Base-by-base conservation (phyloP, 1,284 basidiomycete species). In the Calocybe gambosa region DNA sequence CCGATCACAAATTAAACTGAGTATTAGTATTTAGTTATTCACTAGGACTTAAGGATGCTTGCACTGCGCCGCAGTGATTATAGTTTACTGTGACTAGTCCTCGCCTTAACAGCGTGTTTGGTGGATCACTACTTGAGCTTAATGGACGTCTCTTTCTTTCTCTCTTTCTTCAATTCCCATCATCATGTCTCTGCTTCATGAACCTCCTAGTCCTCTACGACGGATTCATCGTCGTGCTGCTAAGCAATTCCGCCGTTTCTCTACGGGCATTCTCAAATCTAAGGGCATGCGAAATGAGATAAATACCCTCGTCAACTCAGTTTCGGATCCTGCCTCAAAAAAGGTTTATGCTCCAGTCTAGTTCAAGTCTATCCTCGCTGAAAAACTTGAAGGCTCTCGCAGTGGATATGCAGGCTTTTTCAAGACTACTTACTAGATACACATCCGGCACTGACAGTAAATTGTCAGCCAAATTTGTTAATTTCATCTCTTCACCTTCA, bases 221-320 rank as follows among this genome's bases (percentile, higher is more conserved):
- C 60, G 61, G 16, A 43, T 55, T 38, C 55, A 36, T 21, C 48
- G 55, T 19, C 60, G 57, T 42, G 45, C 46, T 36, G 28, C 49
- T 18, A 62, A 59, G 44, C 51, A 55, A 42, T 46, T 58, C 26
- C 46, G 47, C 23, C 51, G 54, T 34, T 38, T 50, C 53, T 94
- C 93, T 43, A 97, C 92, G 40, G 93, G 93, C 58, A 86, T 97
- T 5, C 31, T 34, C 58, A 86, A 91, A 31, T 89, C 93, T 56
- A 96, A 96, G 74, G 79, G 92, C 49, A 98, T 98, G 95, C 84
- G 91, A 71, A 96, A 97, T 66, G 95, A 99, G 75, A 85, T 99
- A 69, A 89, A 87, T 67, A 81, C 81, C 59, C 86, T 99, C 75
- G 91, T 98, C 60, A 74, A 74, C 59, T 84, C 82, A 52, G 85